These are phyloP conservation scores for Aspergillus olivimuriae DNA, from an alignment of 495 filamentous ascomycete genomes.

Conservation along the genomic window DNA sequence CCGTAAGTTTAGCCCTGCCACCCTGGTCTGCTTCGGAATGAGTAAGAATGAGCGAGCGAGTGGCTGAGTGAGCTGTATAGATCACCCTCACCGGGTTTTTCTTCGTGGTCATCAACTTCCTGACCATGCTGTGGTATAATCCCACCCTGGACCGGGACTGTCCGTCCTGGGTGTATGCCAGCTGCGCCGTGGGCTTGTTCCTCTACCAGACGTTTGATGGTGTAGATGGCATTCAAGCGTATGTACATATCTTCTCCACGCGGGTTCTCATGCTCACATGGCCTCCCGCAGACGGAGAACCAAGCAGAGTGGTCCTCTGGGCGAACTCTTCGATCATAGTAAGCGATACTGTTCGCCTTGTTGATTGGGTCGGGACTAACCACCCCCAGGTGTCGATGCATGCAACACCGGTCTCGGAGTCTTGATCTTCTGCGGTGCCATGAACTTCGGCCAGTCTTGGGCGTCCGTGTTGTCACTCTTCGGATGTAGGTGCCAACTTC, in stretches of 20 bases:
- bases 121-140: constrained; percentile 94
- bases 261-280: constrained; percentile 9
- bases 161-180: constrained; percentile 88
- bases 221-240: constrained; percentile 91
- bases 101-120: constrained; percentile 85
- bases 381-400: constrained; percentile 69
- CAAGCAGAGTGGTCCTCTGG: constrained; percentile 84
- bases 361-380: constrained; percentile 1
- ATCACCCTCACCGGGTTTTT: constrained; percentile 90
- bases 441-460: constrained; percentile 93
- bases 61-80: too few species aligned
- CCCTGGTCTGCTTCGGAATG: too few species aligned
- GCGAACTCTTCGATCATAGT: constrained; percentile 97
- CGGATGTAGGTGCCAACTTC: constrained; percentile 52
- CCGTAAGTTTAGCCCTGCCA: too few species aligned
- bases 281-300: constrained; percentile 62
- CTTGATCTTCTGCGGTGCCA: constrained; percentile 80
- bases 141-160: constrained; percentile 92
- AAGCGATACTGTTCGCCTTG: constrained; percentile 14
- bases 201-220: constrained; percentile 98
- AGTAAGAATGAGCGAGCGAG: too few species aligned
- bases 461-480: constrained; percentile 78
- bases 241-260: constrained; percentile 26
- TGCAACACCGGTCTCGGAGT: constrained; percentile 93
- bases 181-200: constrained; percentile 84